phyloP scores from a whole-genome alignment of 768 basidiomycete genomes.

The Suillus paluster region DNA sequence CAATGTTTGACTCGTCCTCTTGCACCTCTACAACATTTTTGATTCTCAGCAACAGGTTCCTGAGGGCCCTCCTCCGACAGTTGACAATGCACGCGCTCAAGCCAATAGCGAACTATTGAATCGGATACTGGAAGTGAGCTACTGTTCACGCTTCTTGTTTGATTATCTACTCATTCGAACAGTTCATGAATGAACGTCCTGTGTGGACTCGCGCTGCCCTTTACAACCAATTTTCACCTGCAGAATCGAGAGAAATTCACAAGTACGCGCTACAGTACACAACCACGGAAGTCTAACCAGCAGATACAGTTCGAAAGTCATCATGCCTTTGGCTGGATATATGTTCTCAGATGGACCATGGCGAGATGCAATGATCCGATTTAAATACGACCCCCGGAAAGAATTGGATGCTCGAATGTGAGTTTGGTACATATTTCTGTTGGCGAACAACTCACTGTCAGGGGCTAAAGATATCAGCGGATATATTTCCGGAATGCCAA shows the following conservation, averaged over 20 bases:
- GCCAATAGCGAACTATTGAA: slow-evolving; percentile 59
- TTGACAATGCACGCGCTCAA: slow-evolving; percentile 60
- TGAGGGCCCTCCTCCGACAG: slow-evolving; percentile 60
- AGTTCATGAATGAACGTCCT: slow-evolving; percentile 79
- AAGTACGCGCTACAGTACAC: slow-evolving; percentile 56
- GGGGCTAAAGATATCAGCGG: slow-evolving; percentile 78
- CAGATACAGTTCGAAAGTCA: slow-evolving; percentile 68
- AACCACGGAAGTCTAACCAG: slow-evolving; percentile 1
- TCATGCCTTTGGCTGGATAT: slow-evolving; percentile 83
- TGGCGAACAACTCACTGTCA: background rate
- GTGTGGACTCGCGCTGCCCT: slow-evolving; percentile 90
- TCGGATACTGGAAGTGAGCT: slow-evolving; percentile 54
- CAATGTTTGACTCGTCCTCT: slow-evolving; percentile 35
- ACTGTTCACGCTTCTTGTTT: slow-evolving; percentile 18
- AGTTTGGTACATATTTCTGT: slow-evolving; percentile 29
- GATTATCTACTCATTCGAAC: slow-evolving; percentile 11
- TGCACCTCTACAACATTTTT: slow-evolving; percentile 4
- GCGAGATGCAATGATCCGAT: slow-evolving; percentile 85
- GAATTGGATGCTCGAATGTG: slow-evolving; percentile 78
- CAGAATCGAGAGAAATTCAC: slow-evolving; percentile 71
- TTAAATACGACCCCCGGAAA: slow-evolving; percentile 88
- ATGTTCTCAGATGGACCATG: slow-evolving; percentile 94
- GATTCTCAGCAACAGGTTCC: slow-evolving; percentile 54
- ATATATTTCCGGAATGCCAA: slow-evolving; percentile 89
- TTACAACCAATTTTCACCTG: slow-evolving; percentile 75